Conservation (phyloP, 2,329 filamentous ascomycete species). For the Dothideomycetes sp. region DNA sequence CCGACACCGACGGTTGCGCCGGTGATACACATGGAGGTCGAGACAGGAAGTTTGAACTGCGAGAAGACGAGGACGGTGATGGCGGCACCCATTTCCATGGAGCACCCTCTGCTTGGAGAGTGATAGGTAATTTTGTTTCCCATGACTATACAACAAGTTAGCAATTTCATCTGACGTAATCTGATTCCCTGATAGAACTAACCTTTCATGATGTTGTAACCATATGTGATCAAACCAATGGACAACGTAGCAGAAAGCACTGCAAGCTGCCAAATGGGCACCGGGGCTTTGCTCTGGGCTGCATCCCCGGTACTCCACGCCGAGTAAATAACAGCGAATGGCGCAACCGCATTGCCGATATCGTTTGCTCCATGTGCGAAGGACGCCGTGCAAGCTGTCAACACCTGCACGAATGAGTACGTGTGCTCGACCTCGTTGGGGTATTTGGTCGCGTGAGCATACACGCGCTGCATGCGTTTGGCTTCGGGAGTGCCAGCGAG, state of each 20-base stretch:
- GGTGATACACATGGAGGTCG: conserved; percentile 54
- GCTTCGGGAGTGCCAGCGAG: conserved; percentile 63
- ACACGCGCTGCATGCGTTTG: conserved; percentile 50
- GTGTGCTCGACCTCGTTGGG: conserved; percentile 52
- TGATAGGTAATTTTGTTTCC: conserved; percentile 50
- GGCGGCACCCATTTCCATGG: conserved; percentile 50
- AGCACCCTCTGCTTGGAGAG: conserved; percentile 48
- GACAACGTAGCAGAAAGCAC: conserved; percentile 48
- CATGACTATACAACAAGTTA: conserved; percentile 22
- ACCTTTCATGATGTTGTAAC: conserved; percentile 51
- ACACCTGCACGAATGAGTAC: conserved; percentile 55
- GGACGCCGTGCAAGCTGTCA: conserved; percentile 60
- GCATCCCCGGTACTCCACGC: conserved; percentile 42
- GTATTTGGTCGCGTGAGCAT: conserved; percentile 48
- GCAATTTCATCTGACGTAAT: neutral
- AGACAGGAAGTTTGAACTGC: conserved; percentile 50
- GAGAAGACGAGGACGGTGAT: conserved; percentile 55
- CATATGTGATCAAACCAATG: conserved; percentile 50
- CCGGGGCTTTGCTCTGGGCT: conserved; percentile 49
- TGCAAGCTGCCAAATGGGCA: conserved; percentile 66
- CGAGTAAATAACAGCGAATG: conserved; percentile 51
- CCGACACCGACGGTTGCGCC: conserved; percentile 52
- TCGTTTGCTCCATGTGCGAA: conserved; percentile 63
- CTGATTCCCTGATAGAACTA: neutral
- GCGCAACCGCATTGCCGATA: conserved; percentile 51